These are phyloP conservation scores for Penicillium crustosum DNA, from an alignment of 2,329 filamentous ascomycete genomes.

Conservation along the genomic window DNA sequence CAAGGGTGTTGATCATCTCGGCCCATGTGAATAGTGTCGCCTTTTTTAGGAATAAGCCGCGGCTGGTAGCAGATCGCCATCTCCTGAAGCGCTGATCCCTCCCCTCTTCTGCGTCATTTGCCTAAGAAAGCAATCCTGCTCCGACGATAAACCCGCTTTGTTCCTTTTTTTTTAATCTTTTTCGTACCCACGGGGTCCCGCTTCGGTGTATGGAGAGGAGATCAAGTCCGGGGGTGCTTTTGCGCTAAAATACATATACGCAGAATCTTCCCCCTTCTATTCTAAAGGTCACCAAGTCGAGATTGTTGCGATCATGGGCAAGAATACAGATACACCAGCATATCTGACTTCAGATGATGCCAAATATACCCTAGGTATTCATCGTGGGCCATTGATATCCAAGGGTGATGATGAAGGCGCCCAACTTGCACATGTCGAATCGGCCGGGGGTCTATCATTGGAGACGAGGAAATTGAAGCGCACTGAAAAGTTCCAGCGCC, in stretches of 20 bases:
- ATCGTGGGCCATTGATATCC: slow-evolving; percentile 31
- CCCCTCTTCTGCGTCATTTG: slow-evolving; percentile 14
- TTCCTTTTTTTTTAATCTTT: neutral
- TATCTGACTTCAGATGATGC: slow-evolving; percentile 30
- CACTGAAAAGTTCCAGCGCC: slow-evolving; percentile 31
- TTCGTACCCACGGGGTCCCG: neutral
- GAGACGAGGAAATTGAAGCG: slow-evolving; percentile 26
- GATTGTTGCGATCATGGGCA: slow-evolving; percentile 23
- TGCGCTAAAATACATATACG: slow-evolving; percentile 10
- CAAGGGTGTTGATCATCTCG: slow-evolving; percentile 4
- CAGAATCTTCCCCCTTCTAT: neutral
- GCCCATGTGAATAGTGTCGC: slow-evolving; percentile 24
- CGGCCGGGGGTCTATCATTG: slow-evolving; percentile 29
- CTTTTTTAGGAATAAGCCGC: slow-evolving; percentile 14
- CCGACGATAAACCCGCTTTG: slow-evolving; percentile 11
- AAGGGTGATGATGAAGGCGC: slow-evolving; percentile 15
- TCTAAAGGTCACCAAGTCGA: neutral
- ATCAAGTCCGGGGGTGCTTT: slow-evolving; percentile 1
- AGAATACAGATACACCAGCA: slow-evolving; percentile 24
- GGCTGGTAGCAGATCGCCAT: slow-evolving; percentile 26
- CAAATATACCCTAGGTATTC: slow-evolving; percentile 32
- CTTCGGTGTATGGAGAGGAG: neutral
- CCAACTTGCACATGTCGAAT: slow-evolving; percentile 30
- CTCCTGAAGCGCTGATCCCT: slow-evolving; percentile 19
- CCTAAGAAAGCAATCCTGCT: slow-evolving; percentile 19